Percentiles rank a stretch among this genome's conserved stretches.
phyloP scores from a whole-genome alignment of 257 asterid genomes.

The Lycium barbarum region DNA sequence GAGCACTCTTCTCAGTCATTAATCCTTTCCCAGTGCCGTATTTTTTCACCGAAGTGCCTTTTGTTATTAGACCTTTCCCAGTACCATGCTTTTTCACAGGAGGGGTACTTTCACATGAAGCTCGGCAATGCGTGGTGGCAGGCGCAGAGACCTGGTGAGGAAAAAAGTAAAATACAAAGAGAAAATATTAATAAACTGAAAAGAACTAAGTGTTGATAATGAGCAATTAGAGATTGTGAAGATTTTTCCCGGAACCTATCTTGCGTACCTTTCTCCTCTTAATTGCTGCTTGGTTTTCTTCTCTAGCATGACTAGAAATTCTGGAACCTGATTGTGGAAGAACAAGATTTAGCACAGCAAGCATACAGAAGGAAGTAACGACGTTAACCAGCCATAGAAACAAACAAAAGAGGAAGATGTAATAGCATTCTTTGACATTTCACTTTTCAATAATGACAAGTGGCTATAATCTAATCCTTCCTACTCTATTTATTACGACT shows the following conservation, averaged over 20 bases:
- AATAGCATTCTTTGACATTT: not conserved
- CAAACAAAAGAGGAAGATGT: not conserved
- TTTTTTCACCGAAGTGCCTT: conserved; percentile 48
- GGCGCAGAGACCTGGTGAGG: conserved; percentile 55
- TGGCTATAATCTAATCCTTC: not conserved
- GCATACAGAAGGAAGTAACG: not conserved
- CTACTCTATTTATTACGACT: not conserved
- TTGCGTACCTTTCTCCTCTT: conserved; percentile 79
- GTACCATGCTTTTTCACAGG: conserved; percentile 55
- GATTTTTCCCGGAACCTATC: conserved; percentile 6
- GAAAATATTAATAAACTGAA: conserved; percentile 21
- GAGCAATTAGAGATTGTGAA: not conserved
- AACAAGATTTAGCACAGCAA: conserved; percentile 27
- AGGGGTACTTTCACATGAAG: conserved; percentile 42
- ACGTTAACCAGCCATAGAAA: not conserved
- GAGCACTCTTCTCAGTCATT: conserved; percentile 45
- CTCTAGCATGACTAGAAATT: conserved; percentile 47
- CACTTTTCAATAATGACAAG: not conserved
- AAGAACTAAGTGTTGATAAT: not conserved
- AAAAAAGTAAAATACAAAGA: conserved; percentile 28
- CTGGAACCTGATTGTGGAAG: conserved; percentile 59
- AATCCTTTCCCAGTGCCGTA: conserved; percentile 67
- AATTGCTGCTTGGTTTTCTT: conserved; percentile 48
- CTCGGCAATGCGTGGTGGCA: conserved; percentile 46
- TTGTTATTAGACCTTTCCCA: conserved; percentile 79